Evolutionary conservation across 2,329 filamentous ascomycete species (phyloP).

Genomic region (Cladosporium cucumerinum): DNA sequence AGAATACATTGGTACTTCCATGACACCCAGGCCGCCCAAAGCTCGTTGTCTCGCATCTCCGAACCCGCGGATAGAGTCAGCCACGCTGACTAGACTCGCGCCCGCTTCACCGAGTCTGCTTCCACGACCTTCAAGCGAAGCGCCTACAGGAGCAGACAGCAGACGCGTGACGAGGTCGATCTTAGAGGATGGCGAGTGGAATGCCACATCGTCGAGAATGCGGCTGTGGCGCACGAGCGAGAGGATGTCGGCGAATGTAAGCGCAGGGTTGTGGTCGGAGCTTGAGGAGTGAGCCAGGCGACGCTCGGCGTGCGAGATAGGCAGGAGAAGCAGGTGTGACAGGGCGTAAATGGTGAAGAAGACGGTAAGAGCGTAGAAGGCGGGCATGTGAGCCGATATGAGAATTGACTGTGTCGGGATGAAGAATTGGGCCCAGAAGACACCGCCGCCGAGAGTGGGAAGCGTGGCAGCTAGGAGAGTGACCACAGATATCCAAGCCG

Average conservation of each 20-base stretch:
- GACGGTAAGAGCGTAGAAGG: conserved; percentile 67
- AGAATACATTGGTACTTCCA: conserved; percentile 48
- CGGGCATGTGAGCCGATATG: conserved; percentile 70
- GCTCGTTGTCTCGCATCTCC: conserved; percentile 28
- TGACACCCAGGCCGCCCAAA: conserved; percentile 20
- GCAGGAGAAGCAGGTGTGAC: conserved; percentile 66
- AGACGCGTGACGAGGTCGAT: conserved; percentile 67
- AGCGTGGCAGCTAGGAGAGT: conserved; percentile 59
- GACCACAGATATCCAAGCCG: conserved; percentile 60
- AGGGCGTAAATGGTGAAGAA: conserved; percentile 70
- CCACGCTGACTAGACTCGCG: conserved; percentile 29
- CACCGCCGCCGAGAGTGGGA: conserved; percentile 65
- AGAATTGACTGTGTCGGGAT: conserved; percentile 48
- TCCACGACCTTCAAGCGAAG: conserved; percentile 40
- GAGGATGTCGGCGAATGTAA: conserved; percentile 71
- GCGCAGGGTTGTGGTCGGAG: conserved; percentile 65
- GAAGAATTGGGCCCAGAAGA: conserved; percentile 70
- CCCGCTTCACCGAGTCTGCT: conserved; percentile 19
- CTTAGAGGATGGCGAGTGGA: conserved; percentile 65
- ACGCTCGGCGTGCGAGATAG: conserved; percentile 43
- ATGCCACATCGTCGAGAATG: conserved; percentile 68
- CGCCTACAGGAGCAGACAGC: conserved; percentile 51
- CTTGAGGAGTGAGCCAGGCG: conserved; percentile 54
- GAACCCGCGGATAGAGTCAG: conserved; percentile 34
- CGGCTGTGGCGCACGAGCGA: conserved; percentile 73